A percentile compares a stretch with the other conserved stretches of the same genome.
phyloP scores from a whole-genome alignment of 768 basidiomycete genomes.

The Trametes coccinea region DNA sequence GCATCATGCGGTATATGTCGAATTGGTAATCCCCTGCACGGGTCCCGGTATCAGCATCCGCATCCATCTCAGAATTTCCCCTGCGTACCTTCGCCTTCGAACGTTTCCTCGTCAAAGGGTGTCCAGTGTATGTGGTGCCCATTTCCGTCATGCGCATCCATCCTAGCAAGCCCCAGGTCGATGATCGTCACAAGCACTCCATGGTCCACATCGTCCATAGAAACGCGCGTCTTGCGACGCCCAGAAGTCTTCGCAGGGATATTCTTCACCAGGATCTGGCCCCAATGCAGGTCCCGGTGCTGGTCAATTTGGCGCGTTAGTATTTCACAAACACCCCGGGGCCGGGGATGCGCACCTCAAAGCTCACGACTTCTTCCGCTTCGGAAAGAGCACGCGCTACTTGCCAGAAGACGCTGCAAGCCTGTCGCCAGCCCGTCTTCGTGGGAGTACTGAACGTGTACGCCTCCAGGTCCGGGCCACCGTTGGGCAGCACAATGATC shows the following conservation, averaged over 20 bases:
- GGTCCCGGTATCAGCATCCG: neutral
- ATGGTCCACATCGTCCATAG: conserved; percentile 66
- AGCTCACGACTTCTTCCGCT: conserved; percentile 78
- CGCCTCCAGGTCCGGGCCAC: conserved; percentile 87
- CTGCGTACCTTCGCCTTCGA: conserved; percentile 80
- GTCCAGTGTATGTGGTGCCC: conserved; percentile 66
- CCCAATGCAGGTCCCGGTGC: conserved; percentile 99
- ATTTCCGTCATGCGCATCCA: conserved; percentile 56
- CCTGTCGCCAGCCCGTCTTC: conserved; percentile 80
- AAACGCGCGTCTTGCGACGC: conserved; percentile 29
- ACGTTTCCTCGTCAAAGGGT: conserved; percentile 83
- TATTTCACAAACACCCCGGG: neutral
- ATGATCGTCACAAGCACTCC: conserved; percentile 86
- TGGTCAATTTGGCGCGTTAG: conserved; percentile 33
- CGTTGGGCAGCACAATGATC: conserved; percentile 88
- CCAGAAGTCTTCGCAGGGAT: conserved; percentile 35
- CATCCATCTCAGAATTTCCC: neutral
- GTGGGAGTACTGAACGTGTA: conserved; percentile 62
- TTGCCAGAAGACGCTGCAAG: conserved; percentile 90
- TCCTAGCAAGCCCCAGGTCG: conserved; percentile 90
- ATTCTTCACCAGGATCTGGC: conserved; percentile 85
- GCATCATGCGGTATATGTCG: conserved; percentile 92
- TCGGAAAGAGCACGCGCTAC: conserved; percentile 72
- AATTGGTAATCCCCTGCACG: conserved; percentile 85
- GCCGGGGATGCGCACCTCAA: conserved; percentile 66